These are phyloP conservation scores for Lactuca sativa DNA, from an alignment of 129 eudicot genomes.

Conservation along the genomic window DNA sequence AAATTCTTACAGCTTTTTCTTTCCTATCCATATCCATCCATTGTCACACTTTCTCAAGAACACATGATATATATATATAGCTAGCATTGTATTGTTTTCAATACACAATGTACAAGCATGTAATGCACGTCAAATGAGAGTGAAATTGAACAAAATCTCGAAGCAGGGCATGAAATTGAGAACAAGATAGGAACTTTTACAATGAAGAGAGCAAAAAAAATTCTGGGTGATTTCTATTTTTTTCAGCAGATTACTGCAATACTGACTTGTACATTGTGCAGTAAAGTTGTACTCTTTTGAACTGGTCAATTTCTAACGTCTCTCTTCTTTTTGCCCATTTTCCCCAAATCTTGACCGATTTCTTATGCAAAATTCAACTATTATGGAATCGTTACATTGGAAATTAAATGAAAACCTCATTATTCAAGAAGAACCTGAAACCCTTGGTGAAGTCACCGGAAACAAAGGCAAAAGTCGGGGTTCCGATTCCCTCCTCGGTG, in stretches of 20 bases:
- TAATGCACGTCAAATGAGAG: constrained; percentile 21
- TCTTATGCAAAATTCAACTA: constrained; percentile 33
- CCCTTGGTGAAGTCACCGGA: constrained; percentile 81
- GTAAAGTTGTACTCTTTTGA: constrained; percentile 18
- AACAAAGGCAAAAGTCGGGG: constrained; percentile 83
- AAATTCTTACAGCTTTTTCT: constrained; percentile 1
- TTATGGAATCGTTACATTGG: constrained; percentile 29
- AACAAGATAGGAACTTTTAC: constrained; percentile 29
- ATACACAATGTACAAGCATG: constrained; percentile 21
- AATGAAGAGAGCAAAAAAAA: constrained; percentile 22
- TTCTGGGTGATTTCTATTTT: not conserved
- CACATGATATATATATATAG: not conserved
- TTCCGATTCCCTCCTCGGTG: constrained; percentile 75
- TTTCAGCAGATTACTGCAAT: constrained; percentile 22
- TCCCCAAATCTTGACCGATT: constrained; percentile 25
- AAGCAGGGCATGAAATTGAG: constrained; percentile 16
- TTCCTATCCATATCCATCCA: constrained; percentile 2
- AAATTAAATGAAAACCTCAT: constrained; percentile 36
- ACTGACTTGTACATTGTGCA: constrained; percentile 35
- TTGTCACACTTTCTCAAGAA: constrained; percentile 9
- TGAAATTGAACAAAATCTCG: not conserved
- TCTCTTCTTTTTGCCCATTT: constrained; percentile 1
- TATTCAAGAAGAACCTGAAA: constrained; percentile 65
- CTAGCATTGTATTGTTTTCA: constrained; percentile 4
- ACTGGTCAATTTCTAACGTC: constrained; percentile 26